Evolutionary conservation across 345 rosid species (phyloP).

Genomic region (Syzygium jambos): DNA sequence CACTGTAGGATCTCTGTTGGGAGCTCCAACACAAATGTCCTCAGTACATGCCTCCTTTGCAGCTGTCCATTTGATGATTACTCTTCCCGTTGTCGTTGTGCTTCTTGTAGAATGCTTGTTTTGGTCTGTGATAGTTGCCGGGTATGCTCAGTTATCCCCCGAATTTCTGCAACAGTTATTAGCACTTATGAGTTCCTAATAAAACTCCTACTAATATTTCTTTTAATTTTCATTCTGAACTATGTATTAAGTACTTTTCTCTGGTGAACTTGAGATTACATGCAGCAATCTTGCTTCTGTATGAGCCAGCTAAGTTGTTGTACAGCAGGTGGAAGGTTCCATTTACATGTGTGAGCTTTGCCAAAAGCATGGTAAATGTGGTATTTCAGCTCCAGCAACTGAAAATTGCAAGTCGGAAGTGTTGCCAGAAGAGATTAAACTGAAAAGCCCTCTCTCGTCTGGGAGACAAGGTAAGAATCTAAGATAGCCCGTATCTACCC

Average conservation of each 20-base stretch:
- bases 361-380: conserved; percentile 48
- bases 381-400: neutral
- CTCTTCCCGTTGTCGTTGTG: conserved; percentile 77
- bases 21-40: conserved; percentile 46
- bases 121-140: conserved; percentile 70
- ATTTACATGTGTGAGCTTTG: conserved; percentile 74
- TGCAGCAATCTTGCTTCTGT: neutral
- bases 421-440: conserved; percentile 1
- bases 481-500: neutral
- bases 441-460: conserved; percentile 10
- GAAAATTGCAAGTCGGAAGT: conserved; percentile 12
- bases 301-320: neutral
- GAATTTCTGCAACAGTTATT: neutral
- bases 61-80: conserved; percentile 67
- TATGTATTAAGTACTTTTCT: neutral
- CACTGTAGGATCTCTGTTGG: conserved; percentile 77
- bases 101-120: conserved; percentile 80
- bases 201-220: neutral
- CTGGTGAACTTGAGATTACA: neutral
- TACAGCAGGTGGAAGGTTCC: conserved; percentile 45
- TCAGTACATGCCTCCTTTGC: conserved; percentile 76
- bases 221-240: neutral
- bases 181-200: neutral
- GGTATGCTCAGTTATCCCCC: conserved; percentile 25
- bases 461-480: conserved; percentile 57